Base-by-base conservation (phyloP, 768 basidiomycete species). In the Kwoniella heveanensis region DNA sequence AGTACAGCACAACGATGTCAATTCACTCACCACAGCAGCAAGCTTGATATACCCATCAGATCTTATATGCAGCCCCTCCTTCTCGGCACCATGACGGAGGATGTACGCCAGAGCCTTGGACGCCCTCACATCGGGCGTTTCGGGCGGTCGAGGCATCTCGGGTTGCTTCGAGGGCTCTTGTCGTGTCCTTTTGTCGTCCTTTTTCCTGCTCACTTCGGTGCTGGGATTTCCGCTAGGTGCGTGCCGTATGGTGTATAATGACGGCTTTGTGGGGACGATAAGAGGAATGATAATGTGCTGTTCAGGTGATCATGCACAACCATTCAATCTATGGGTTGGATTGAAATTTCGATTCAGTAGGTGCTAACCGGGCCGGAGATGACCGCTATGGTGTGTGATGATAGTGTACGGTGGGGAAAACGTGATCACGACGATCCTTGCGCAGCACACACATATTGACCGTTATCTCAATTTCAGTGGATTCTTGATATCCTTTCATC, bases 41-140 rank as follows among this genome's bases (percentile, higher is more conserved):
- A 97, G 90, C 67, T 85, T 85, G 2, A 92, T 87, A 74, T 88
- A 97, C 17, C 95, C 95, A 73, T 97, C 95, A 29, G 83, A 73
- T 8, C 94, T 86, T 82, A 97, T 88, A 3, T 81, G 72, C 4
- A 97, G 76, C 0, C 88, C 86, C 65, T 94, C 88, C 37, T 85
- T 86, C 67, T 86, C 83, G 21, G 93, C 92, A 0, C 89, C 91
- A 77, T 98, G 95, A 2, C 94, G 85, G n/a, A 98, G 85, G 25
- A 98, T 82, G 85, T 89, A 97, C 0, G 92, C 89, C 9, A 98
- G 81, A 0, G 90, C 90, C 80, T 96, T 97, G 15, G 90, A 92
- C 15, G 90, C 70, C 12, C 86, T 84, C 6, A 89, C 85, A 53
- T 89, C 86, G 0, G 85, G 86, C 2, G 86, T 82, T 69, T 94